Base-by-base conservation (phyloP, 306 rosid species). In the Medicago ruthenica region DNA sequence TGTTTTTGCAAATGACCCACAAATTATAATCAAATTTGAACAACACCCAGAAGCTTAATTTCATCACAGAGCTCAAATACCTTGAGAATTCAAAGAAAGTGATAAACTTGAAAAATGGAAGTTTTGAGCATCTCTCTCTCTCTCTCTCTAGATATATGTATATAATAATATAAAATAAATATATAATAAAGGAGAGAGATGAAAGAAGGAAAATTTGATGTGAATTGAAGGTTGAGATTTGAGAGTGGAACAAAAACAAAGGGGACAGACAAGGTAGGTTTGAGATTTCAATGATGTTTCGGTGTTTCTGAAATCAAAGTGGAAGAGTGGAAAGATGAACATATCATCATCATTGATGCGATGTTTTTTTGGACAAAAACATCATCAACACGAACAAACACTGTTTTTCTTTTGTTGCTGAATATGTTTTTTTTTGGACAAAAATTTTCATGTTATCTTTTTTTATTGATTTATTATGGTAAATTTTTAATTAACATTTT, bases 111-210 rank as follows among this genome's bases (percentile, higher is more conserved):
- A 40, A 57, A 63, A 80, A 34, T 31, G 45, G 67, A 47, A 75
- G 70, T 60, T 70, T 21, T 70, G 63, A 54, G 55, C 74, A 76
- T 54, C 51, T 69, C 39, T 71, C 54, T 44, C 9, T 8, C 59
- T 67, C 47, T 63, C 1, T 18, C 70, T 58, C 24, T 22, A 11
- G 1, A 58, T 11, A 58, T 12, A 58, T 20, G 51, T 13, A 45
- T 13, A 45, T 13, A 13, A 45, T 45, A 44, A 44, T 31, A 34
- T 34, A 5, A 34, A 34, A 34, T 34, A 34, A 34, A 34, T 34
- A 34, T 34, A 27, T 27, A 27, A 27, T 27, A 27, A 3, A 4
- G 37, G 22, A 76, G 83, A 70, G 86, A 83, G 92, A 87, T 86
- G 87, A 76, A 75, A 54, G 54, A 48, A 48, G 37, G 68, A 67